A percentile compares a stretch with the other conserved stretches of the same genome.
Conservation (phyloP, 2,329 filamentous ascomycete species). For the Cercospora berteroae region DNA sequence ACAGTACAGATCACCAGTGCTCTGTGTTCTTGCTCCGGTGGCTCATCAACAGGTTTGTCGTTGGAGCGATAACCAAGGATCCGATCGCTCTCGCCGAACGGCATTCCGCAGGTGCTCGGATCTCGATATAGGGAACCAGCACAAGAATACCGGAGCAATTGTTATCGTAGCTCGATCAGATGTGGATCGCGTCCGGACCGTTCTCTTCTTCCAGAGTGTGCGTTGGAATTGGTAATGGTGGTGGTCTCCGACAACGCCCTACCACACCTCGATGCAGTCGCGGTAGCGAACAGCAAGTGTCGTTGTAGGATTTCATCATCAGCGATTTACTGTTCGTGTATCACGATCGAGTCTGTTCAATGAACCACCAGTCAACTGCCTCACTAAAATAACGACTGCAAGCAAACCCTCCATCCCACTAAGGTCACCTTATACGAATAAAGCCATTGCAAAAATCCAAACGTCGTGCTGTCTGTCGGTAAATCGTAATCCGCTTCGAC, state of each 20-base stretch:
- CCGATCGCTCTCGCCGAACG: background rate
- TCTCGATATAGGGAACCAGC: background rate
- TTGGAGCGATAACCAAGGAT: background rate
- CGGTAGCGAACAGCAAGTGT: background rate
- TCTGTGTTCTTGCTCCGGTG: background rate
- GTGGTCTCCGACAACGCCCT: background rate
- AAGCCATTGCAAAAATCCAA: background rate
- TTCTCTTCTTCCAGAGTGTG: background rate
- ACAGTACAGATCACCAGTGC: background rate
- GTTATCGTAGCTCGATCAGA: background rate
- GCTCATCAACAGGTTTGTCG: background rate
- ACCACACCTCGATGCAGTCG: background rate
- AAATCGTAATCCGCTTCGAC: background rate
- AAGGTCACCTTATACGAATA: background rate
- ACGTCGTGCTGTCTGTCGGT: background rate
- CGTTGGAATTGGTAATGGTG: background rate
- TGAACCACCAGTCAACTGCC: background rate
- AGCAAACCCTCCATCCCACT: background rate
- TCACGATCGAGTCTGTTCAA: background rate
- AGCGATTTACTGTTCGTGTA: background rate
- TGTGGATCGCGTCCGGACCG: background rate
- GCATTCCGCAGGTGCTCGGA: background rate
- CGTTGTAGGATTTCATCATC: background rate
- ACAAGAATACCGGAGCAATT: background rate
- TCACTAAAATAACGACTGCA: background rate